These are phyloP conservation scores for Suillus subluteus DNA, from an alignment of 768 basidiomycete genomes.

Conservation along the genomic window DNA sequence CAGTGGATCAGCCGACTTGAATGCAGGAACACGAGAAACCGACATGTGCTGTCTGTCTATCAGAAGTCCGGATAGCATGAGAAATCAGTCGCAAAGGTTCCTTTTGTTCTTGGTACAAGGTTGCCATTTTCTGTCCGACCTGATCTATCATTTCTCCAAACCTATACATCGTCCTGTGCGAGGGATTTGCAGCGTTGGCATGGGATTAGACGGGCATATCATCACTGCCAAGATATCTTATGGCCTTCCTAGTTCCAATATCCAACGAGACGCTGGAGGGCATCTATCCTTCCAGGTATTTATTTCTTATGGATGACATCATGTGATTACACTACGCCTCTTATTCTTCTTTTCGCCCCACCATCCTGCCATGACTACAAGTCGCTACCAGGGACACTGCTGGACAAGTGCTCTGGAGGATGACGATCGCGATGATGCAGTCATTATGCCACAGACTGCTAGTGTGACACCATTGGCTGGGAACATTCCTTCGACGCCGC, in stretches of 20 bases:
- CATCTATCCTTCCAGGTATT: neutral
- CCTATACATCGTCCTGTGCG: neutral
- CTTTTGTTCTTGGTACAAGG: neutral
- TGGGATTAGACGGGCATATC: neutral
- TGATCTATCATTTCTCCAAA: neutral
- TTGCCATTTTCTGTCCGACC: neutral
- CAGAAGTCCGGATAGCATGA: neutral
- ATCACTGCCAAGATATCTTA: neutral
- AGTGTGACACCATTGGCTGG: neutral
- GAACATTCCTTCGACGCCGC: neutral
- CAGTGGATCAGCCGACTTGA: neutral
- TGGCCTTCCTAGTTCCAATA: neutral
- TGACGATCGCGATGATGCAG: neutral
- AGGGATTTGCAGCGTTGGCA: neutral
- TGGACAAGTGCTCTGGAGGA: neutral
- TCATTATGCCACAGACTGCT: neutral
- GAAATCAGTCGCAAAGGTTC: neutral
- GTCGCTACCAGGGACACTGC: neutral
- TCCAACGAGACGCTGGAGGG: neutral
- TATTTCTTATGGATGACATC: neutral
- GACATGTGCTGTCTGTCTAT: neutral
- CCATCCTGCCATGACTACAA: neutral
- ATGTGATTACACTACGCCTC: neutral
- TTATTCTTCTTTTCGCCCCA: neutral
- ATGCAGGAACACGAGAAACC: neutral